Conservation (phyloP, 768 basidiomycete species). For the Pholiota molesta region DNA sequence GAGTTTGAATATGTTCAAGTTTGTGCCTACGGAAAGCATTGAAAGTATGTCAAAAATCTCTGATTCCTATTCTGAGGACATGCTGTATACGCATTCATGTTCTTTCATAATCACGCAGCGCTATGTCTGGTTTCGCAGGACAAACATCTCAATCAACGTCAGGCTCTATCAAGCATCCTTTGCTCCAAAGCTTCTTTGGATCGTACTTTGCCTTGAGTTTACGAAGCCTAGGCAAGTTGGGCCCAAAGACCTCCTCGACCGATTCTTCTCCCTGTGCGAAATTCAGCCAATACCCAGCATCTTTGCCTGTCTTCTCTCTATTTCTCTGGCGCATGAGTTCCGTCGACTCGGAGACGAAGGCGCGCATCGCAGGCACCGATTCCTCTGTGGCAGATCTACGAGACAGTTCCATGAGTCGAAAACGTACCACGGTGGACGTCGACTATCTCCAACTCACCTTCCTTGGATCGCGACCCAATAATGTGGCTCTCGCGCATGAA, state of each 20-base stretch:
- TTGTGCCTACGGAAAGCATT: too few relatives aligned
- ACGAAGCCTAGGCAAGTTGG: constrained; percentile 10
- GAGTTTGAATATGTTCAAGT: too few relatives aligned
- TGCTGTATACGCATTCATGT: too few relatives aligned
- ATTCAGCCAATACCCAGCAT: constrained; percentile 13
- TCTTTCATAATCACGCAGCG: too few relatives aligned
- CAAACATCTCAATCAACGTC: background rate
- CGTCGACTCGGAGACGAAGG: constrained; percentile 5
- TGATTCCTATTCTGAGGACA: too few relatives aligned
- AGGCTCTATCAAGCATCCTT: constrained; percentile 8
- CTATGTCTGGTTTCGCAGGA: too few relatives aligned
- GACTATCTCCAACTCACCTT: constrained; percentile 2
- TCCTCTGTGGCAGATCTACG: constrained; percentile 9
- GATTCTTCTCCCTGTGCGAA: constrained; percentile 16
- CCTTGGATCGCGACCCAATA: constrained; percentile 19
- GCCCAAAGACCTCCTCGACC: constrained; percentile 9
- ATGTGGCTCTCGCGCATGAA: constrained; percentile 15
- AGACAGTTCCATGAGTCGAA: background rate
- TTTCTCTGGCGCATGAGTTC: constrained; percentile 7
- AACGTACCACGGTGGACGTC: background rate
- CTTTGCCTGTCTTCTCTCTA: constrained; percentile 7
- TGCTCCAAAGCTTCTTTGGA: constrained; percentile 11
- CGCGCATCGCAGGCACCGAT: constrained; percentile 9
- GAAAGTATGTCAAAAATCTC: too few relatives aligned
- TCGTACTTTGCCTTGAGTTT: constrained; percentile 18